Percentiles rank a stretch among this genome's conserved stretches.
Conservation (phyloP, 306 rosid species). For the Elaeagnus macrophylla region DNA sequence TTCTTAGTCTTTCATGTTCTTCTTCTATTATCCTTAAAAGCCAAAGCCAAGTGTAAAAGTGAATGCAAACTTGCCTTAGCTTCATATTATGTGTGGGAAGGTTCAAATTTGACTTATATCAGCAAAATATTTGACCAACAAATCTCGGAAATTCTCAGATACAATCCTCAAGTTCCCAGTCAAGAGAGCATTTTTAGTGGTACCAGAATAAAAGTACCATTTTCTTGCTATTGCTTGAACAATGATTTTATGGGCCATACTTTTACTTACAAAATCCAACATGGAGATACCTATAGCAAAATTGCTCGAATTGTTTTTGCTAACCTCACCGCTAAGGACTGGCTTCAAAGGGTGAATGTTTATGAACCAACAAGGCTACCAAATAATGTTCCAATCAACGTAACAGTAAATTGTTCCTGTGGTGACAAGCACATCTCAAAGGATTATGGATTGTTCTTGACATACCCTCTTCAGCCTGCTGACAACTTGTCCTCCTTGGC, state of each 20-base stretch:
- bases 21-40: slow-evolving; percentile 15
- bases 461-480: slow-evolving; percentile 34
- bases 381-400: slow-evolving; percentile 18
- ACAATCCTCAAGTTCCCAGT: slow-evolving; percentile 29
- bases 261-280: slow-evolving; percentile 29
- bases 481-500: slow-evolving; percentile 28
- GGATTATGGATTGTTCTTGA: slow-evolving; percentile 39
- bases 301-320: slow-evolving; percentile 28
- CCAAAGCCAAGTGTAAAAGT: slow-evolving; percentile 30
- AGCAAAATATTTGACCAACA: slow-evolving; percentile 28
- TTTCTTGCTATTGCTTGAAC: slow-evolving; percentile 49
- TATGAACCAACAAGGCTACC: slow-evolving; percentile 16
- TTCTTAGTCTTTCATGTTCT: slow-evolving; percentile 8
- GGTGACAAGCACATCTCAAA: slow-evolving; percentile 42
- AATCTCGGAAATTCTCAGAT: slow-evolving; percentile 28
- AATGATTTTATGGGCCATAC: slow-evolving; percentile 44
- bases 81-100: slow-evolving; percentile 32
- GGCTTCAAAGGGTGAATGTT: slow-evolving; percentile 32
- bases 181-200: slow-evolving; percentile 1
- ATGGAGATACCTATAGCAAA: slow-evolving; percentile 15
- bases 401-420: slow-evolving; percentile 58
- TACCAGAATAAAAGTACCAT: slow-evolving; percentile 39
- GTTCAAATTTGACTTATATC: slow-evolving; percentile 38
- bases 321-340: slow-evolving; percentile 37
- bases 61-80: slow-evolving; percentile 56